A percentile compares a stretch with the other conserved stretches of the same genome.
Evolutionary conservation across 2,329 filamentous ascomycete species (phyloP).

Genomic region (Penicillium sp.): DNA sequence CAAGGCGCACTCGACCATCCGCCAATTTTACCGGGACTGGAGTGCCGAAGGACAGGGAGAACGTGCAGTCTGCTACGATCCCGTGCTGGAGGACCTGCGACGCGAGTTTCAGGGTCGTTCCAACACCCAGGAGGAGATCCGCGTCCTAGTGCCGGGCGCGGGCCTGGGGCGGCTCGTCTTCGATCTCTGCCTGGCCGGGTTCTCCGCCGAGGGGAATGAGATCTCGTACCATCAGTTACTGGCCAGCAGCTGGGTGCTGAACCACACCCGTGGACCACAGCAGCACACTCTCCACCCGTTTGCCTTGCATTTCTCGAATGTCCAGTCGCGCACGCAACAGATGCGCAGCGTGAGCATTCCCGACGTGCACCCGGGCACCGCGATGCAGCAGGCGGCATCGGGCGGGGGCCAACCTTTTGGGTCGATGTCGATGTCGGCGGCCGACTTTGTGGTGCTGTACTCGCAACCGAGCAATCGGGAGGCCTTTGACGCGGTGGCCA

Average conservation of each 20-base stretch:
- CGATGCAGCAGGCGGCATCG: conserved; percentile 44
- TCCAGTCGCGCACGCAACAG: conserved; percentile 69
- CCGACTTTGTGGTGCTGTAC: conserved; percentile 90
- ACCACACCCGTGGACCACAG: conserved; percentile 54
- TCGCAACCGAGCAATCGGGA: conserved; percentile 59
- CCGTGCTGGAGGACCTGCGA: conserved; percentile 65
- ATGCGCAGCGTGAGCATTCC: conserved; percentile 71
- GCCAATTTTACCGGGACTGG: conserved; percentile 96
- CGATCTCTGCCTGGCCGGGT: conserved; percentile 73
- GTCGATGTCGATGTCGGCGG: conserved; percentile 89
- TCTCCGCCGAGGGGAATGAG: conserved; percentile 80
- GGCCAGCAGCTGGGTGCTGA: conserved; percentile 63
- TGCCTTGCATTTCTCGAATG: conserved; percentile 84
- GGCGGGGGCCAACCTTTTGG: conserved; percentile 40
- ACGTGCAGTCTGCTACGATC: conserved; percentile 71
- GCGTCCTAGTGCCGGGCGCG: conserved; percentile 82
- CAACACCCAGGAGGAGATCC: conserved; percentile 47
- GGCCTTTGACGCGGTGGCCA: conserved; percentile 76
- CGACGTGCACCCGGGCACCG: conserved; percentile 69
- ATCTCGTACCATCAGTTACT: conserved; percentile 97
- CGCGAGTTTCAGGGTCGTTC: conserved; percentile 41
- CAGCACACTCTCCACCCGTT: conserved; percentile 80
- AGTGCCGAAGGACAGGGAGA: conserved; percentile 72
- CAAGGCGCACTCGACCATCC: conserved; percentile 86
- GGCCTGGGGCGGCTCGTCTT: conserved; percentile 86